Percentiles rank a stretch among this genome's conserved stretches.
These are phyloP conservation scores for Lathyrus tuberosus DNA, from an alignment of 306 rosid species.

Conservation along the genomic window DNA sequence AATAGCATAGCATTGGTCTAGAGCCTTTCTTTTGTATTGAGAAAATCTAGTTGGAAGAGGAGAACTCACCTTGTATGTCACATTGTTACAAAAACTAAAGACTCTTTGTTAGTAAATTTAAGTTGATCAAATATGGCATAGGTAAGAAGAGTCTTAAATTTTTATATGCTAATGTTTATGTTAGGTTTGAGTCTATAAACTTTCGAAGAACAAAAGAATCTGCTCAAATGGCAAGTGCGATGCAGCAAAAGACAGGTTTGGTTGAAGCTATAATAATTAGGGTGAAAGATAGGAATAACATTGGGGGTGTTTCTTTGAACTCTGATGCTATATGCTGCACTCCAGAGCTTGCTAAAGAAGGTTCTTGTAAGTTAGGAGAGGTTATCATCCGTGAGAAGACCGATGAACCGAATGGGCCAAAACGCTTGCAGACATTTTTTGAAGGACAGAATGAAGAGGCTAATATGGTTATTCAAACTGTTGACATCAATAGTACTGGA, in stretches of 20 bases:
- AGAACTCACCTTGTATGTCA: not conserved
- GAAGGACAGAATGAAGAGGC: slow-evolving; percentile 65
- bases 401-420: slow-evolving; percentile 55
- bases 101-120: slow-evolving; percentile 3
- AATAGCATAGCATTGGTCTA: too few relatives aligned
- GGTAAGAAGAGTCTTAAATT: slow-evolving; percentile 5
- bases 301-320: slow-evolving; percentile 70
- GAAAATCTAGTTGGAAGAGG: not conserved
- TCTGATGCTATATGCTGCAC: slow-evolving; percentile 73
- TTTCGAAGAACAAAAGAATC: slow-evolving; percentile 65
- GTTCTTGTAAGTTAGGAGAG: slow-evolving; percentile 78
- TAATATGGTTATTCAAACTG: slow-evolving; percentile 55
- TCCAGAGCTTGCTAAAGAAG: slow-evolving; percentile 63
- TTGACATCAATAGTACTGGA: slow-evolving; percentile 66
- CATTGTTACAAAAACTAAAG: not conserved
- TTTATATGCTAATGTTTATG: slow-evolving; percentile 32
- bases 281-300: slow-evolving; percentile 62
- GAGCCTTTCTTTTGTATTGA: not conserved
- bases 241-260: slow-evolving; percentile 75
- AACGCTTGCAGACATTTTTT: slow-evolving; percentile 65
- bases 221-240: slow-evolving; percentile 54
- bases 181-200: slow-evolving; percentile 68
- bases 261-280: slow-evolving; percentile 69
- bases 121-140: slow-evolving; percentile 1
- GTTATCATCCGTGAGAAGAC: slow-evolving; percentile 62